phyloP scores from a whole-genome alignment of 2,329 filamentous ascomycete species.

The Teratosphaeria destructans region DNA sequence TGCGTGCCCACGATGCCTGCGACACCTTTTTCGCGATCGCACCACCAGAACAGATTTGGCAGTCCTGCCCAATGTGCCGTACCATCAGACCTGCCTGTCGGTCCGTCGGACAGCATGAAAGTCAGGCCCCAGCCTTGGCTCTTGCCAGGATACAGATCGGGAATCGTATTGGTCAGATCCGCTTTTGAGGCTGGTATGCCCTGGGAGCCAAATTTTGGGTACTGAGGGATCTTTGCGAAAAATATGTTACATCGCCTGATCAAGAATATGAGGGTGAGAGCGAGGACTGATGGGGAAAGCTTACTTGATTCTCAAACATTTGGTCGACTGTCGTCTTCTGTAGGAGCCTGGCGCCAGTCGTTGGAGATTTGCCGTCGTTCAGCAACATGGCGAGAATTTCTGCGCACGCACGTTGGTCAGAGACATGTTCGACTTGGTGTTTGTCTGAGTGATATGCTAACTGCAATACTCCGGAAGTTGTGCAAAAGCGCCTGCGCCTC shows the following conservation, averaged over 20 bases:
- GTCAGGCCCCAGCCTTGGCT: conserved; percentile 52
- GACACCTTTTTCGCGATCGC: conserved; percentile 20
- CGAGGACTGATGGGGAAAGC: neutral
- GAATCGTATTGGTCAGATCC: conserved; percentile 20
- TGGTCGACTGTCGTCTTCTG: conserved; percentile 43
- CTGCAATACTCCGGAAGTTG: conserved; percentile 44
- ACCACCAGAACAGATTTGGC: conserved; percentile 22
- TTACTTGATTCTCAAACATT: conserved; percentile 50
- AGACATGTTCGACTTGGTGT: neutral
- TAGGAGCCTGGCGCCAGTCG: conserved; percentile 44
- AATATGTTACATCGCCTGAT: neutral
- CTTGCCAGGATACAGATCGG: conserved; percentile 42
- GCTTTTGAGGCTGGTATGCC: conserved; percentile 16
- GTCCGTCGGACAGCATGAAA: conserved; percentile 16
- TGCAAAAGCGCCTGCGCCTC: conserved; percentile 50
- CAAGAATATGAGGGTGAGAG: neutral
- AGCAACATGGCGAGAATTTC: conserved; percentile 51
- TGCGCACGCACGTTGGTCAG: conserved; percentile 13
- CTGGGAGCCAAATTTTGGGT: conserved; percentile 17
- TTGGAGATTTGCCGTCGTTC: conserved; percentile 51
- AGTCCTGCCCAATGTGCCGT: conserved; percentile 19
- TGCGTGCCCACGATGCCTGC: conserved; percentile 22
- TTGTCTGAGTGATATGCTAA: neutral
- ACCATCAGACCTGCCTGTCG: conserved; percentile 15
- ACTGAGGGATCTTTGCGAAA: conserved; percentile 12